Evolutionary conservation across 2,329 filamentous ascomycete genomes (phyloP).

Genomic region (Xylaria sp.): DNA sequence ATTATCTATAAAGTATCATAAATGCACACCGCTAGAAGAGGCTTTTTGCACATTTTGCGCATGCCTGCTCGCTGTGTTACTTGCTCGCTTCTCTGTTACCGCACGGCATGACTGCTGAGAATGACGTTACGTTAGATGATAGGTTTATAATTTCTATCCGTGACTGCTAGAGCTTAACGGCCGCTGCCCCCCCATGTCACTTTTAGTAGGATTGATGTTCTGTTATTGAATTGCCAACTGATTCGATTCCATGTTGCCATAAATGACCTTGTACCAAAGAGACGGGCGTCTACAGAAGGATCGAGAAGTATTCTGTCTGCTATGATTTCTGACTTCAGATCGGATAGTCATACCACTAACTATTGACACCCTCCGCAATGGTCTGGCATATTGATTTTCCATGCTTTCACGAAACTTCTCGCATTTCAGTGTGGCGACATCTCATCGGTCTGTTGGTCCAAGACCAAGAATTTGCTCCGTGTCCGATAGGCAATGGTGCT

Average conservation of each 20-base stretch:
- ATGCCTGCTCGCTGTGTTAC: slow-evolving; percentile 2
- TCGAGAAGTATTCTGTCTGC: too few species aligned
- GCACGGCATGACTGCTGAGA: not conserved
- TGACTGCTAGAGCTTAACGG: not conserved
- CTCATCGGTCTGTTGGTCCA: slow-evolving; percentile 2
- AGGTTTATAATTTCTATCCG: not conserved
- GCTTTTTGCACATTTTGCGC: slow-evolving; percentile 10
- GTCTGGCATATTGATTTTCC: not conserved
- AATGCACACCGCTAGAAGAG: slow-evolving; percentile 25
- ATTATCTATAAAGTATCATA: too few species aligned
- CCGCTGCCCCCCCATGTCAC: not conserved
- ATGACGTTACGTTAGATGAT: slow-evolving; percentile 1
- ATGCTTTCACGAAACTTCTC: not conserved
- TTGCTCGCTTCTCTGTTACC: slow-evolving; percentile 4
- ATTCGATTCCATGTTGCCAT: not conserved
- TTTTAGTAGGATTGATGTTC: not conserved
- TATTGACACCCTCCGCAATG: not conserved
- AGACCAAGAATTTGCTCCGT: not conserved
- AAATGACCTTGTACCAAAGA: not conserved
- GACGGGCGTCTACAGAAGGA: not conserved
- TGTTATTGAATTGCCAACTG: not conserved
- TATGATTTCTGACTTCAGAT: not conserved
- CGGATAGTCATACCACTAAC: not conserved
- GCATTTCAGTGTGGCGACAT: not conserved
- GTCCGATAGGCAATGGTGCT: not conserved